Base-by-base conservation (phyloP, 177 flowering plant species). In the Viscum album region DNA sequence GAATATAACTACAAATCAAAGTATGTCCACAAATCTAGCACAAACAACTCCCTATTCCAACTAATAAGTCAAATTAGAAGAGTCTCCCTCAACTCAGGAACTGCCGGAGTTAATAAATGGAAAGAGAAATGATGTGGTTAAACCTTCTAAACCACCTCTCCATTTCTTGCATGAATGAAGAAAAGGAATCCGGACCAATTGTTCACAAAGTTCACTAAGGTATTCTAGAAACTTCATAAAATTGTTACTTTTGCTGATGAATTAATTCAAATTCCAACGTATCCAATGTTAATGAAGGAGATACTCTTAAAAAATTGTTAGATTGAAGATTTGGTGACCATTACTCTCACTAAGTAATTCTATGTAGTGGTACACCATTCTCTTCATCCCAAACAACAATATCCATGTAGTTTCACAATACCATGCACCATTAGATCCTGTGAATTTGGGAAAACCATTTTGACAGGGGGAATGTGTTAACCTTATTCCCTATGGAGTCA, bases 121-220 rank as follows among this genome's bases (percentile, higher is more conserved):
- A n/a, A n/a, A n/a, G n/a, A n/a, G n/a, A n/a, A n/a, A n/a, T n/a
- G n/a, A n/a, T n/a, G n/a, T n/a, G n/a, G n/a, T n/a, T n/a, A n/a
- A n/a, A n/a, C n/a, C n/a, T n/a, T n/a, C n/a, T n/a, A n/a, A n/a
- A n/a, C n/a, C n/a, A n/a, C n/a, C n/a, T n/a, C n/a, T n/a, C n/a
- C n/a, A n/a, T n/a, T n/a, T n/a, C n/a, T n/a, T n/a, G n/a, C n/a
- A n/a, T n/a, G n/a, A n/a, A n/a, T n/a, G n/a, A n/a, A n/a, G n/a
- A n/a, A n/a, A 39, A 39, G 12, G 17, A 39, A 17, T 39, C 45
- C 17, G 8, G 45, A 39, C 45, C 45, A 39, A 39, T 8, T 8
- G 45, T 17, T 39, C 45, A 39, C 45, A 8, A 39, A 39, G 17
- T 39, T 39, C 17, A 8, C 64, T 85, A 95, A 34, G 87, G 88